Percentiles rank a stretch among this genome's conserved stretches.
phyloP scores from a whole-genome alignment of 257 asterid genomes.

The Ajuga chamaepitys region DNA sequence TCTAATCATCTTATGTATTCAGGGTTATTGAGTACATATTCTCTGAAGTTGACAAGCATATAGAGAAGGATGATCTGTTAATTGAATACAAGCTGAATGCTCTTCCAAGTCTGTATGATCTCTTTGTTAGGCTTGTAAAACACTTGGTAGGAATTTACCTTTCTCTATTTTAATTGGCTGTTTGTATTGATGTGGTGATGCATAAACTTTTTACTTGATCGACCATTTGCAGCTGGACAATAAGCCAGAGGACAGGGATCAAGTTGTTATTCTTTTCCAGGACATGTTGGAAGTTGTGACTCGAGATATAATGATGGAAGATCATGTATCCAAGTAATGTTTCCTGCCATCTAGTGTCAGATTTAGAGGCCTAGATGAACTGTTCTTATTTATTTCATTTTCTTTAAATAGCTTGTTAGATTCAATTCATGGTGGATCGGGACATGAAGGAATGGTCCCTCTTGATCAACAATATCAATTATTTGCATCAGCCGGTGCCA shows the following conservation, averaged over 20 bases:
- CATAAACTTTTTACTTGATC: constrained; percentile 13
- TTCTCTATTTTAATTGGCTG: constrained; percentile 4
- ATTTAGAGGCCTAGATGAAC: constrained; percentile 9
- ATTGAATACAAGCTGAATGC: constrained; percentile 66
- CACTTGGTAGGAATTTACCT: constrained; percentile 61
- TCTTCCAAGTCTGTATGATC: constrained; percentile 86
- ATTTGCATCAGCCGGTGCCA: constrained; percentile 98
- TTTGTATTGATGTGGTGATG: background rate
- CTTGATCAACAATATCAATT: constrained; percentile 91
- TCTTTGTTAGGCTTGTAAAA: constrained; percentile 82
- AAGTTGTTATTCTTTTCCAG: constrained; percentile 95
- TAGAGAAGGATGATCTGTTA: constrained; percentile 48
- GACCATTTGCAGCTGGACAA: constrained; percentile 63
- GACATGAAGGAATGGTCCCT: constrained; percentile 81
- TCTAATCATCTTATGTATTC: constrained; percentile 20
- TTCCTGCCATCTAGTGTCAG: constrained; percentile 9
- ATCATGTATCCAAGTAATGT: constrained; percentile 69
- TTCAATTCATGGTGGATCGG: constrained; percentile 74
- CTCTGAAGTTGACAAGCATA: constrained; percentile 80
- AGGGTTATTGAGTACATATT: constrained; percentile 87
- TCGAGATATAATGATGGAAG: constrained; percentile 95
- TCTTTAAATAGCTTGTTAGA: constrained; percentile 62
- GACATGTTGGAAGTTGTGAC: constrained; percentile 98
- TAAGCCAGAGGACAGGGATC: constrained; percentile 92
- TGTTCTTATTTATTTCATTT: constrained; percentile 13